Evolutionary conservation across 2,329 filamentous ascomycete species (phyloP).

Genomic region (Aspergillus versicolor): DNA sequence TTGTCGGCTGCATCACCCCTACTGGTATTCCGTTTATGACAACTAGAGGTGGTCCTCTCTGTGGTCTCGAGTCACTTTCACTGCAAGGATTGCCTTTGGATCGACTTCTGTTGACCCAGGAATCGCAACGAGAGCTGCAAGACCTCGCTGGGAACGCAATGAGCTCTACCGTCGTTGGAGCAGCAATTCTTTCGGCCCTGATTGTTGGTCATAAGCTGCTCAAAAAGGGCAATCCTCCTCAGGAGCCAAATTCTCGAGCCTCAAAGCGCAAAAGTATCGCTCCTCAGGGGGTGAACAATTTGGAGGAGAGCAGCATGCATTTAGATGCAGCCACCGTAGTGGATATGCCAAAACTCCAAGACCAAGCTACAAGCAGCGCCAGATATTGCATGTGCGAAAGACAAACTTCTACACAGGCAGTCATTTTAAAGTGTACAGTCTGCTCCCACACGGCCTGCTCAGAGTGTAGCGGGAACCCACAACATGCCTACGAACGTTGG

Average conservation of each 20-base stretch:
- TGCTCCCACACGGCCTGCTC: constrained; percentile 58
- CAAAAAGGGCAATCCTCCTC: constrained; percentile 15
- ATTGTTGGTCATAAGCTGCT: constrained; percentile 41
- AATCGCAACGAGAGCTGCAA: constrained; percentile 62
- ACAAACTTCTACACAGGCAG: constrained; percentile 35
- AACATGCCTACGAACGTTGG: constrained; percentile 44
- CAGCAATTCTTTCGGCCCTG: constrained; percentile 60
- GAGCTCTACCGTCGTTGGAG: constrained; percentile 70
- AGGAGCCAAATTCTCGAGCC: not conserved
- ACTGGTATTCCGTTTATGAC: constrained; percentile 61
- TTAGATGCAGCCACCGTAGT: constrained; percentile 6
- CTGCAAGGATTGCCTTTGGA: constrained; percentile 69
- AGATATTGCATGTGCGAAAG: constrained; percentile 61
- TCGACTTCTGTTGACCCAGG: constrained; percentile 62
- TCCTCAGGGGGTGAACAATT: constrained; percentile 10
- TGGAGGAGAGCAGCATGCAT: constrained; percentile 18
- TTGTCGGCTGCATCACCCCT: constrained; percentile 68
- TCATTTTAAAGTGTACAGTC: constrained; percentile 49
- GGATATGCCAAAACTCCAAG: constrained; percentile 20
- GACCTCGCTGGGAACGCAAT: constrained; percentile 79
- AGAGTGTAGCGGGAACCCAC: constrained; percentile 55
- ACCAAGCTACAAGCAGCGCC: constrained; percentile 33
- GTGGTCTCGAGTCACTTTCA: constrained; percentile 61
- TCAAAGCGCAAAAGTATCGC: constrained; percentile 10
- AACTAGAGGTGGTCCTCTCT: constrained; percentile 59